A percentile compares a stretch with the other conserved stretches of the same genome.
These are phyloP conservation scores for Oryza coarctata DNA, from an alignment of 176 grass and related monocot genomes.

Conservation along the genomic window DNA sequence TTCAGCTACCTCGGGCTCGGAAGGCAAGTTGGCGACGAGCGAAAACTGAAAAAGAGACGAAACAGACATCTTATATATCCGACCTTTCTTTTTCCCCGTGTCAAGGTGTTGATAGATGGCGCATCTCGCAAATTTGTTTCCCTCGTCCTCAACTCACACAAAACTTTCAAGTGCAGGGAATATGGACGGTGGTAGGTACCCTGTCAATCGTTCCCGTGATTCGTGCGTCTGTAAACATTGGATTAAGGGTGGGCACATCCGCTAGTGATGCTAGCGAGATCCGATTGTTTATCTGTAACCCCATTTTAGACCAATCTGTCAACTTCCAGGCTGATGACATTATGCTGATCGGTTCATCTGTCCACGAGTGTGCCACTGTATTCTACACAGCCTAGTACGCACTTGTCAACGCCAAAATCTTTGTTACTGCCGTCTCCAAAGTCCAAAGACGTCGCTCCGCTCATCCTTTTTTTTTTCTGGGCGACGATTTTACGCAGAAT, in stretches of 20 bases:
- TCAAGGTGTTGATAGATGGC: not conserved
- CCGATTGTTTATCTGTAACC: not conserved
- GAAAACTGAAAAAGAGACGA: not conserved
- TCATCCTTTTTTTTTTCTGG: conserved; percentile 2
- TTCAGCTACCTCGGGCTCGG: not conserved
- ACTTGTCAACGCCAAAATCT: not conserved
- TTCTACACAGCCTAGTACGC: not conserved
- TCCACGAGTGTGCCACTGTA: not conserved
- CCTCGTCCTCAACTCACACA: not conserved
- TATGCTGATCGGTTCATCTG: not conserved
- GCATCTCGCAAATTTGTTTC: not conserved
- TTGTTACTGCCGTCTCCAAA: not conserved
- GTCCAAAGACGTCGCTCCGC: not conserved
- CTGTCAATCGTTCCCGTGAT: conserved; percentile 34
- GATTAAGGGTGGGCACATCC: not conserved
- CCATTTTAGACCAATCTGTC: not conserved
- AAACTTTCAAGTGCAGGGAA: not conserved
- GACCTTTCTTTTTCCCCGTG: not conserved
- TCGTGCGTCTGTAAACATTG: conserved; percentile 22
- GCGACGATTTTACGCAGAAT: not conserved
- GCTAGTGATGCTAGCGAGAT: no score
- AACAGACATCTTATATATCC: not conserved
- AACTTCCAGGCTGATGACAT: not conserved
- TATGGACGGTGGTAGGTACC: conserved; percentile 29
- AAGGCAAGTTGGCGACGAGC: not conserved